Conservation (phyloP, 2,329 filamentous ascomycete genomes). For the Domatiomyces globalis region DNA sequence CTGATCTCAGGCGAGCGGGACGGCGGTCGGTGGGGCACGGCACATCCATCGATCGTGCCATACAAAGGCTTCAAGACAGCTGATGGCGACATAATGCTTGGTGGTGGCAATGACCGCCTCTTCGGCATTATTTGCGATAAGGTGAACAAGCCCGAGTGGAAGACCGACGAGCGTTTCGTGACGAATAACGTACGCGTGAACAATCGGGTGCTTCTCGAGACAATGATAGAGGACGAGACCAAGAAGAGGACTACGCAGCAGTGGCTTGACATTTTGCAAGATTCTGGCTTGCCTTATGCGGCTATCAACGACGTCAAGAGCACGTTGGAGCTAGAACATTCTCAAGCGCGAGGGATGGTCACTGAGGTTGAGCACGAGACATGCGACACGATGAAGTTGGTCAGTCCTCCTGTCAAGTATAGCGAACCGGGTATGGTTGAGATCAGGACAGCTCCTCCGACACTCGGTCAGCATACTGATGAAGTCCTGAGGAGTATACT, state of each 20-base stretch:
- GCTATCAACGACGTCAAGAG: slow-evolving; percentile 86
- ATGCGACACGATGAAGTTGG: slow-evolving; percentile 75
- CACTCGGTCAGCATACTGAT: slow-evolving; percentile 73
- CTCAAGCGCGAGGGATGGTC: slow-evolving; percentile 71
- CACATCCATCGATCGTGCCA: slow-evolving; percentile 95
- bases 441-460: slow-evolving; percentile 65
- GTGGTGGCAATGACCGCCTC: slow-evolving; percentile 49
- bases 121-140: slow-evolving; percentile 46
- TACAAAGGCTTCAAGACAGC: slow-evolving; percentile 66
- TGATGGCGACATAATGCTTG: slow-evolving; percentile 50
- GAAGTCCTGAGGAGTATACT: slow-evolving; percentile 56
- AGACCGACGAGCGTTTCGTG: slow-evolving; percentile 40
- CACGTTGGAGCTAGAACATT: slow-evolving; percentile 73
- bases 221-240: slow-evolving; percentile 62
- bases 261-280: slow-evolving; percentile 77
- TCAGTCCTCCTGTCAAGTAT: slow-evolving; percentile 92
- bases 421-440: slow-evolving; percentile 59
- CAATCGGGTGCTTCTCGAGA: slow-evolving; percentile 64
- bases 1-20: slow-evolving; percentile 80
- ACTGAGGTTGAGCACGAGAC: slow-evolving; percentile 67
- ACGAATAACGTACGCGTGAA: slow-evolving; percentile 46
- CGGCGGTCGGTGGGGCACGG: slow-evolving; percentile 84
- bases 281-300: slow-evolving; percentile 85
- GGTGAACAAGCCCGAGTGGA: slow-evolving; percentile 46
- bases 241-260: slow-evolving; percentile 65